Conservation (phyloP, 169 alveolate genomes). For the Plasmodium billcollinsi region DNA sequence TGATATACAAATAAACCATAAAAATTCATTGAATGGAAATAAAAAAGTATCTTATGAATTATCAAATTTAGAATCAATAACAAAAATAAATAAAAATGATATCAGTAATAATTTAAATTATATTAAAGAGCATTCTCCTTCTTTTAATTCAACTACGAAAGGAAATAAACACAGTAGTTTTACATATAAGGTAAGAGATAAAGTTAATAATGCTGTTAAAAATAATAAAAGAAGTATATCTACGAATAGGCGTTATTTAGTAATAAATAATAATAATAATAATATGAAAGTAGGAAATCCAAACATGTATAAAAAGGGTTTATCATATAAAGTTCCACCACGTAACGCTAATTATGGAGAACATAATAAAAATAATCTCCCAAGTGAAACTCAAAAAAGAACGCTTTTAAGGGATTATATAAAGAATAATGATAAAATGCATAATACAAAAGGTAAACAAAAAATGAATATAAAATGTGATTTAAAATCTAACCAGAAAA, state of each 20-base stretch:
- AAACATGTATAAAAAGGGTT: too few relatives aligned
- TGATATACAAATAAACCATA: background rate
- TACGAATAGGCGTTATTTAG: background rate
- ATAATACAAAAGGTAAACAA: background rate
- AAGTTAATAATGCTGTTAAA: background rate
- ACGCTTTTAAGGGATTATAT: background rate
- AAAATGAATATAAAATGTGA: background rate
- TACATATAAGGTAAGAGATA: background rate
- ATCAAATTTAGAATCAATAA: constrained; percentile 19
- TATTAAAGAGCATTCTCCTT: background rate
- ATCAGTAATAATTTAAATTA: background rate
- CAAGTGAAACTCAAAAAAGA: background rate
- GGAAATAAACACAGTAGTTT: background rate
- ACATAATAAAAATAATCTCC: background rate
- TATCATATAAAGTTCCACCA: too few relatives aligned
- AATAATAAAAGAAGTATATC: constrained; percentile 21
- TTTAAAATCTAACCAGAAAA: too few relatives aligned
- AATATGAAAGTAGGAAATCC: constrained; percentile 16
- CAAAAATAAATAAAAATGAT: constrained; percentile 21
- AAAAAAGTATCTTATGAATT: constrained; percentile 3
- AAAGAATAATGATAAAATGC: background rate
- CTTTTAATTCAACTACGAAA: background rate
- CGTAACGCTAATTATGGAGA: background rate
- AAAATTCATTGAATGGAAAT: background rate
- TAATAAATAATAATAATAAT: background rate